Conservation (phyloP, 2,329 filamentous ascomycete species). For the Geosmithia morbida region DNA sequence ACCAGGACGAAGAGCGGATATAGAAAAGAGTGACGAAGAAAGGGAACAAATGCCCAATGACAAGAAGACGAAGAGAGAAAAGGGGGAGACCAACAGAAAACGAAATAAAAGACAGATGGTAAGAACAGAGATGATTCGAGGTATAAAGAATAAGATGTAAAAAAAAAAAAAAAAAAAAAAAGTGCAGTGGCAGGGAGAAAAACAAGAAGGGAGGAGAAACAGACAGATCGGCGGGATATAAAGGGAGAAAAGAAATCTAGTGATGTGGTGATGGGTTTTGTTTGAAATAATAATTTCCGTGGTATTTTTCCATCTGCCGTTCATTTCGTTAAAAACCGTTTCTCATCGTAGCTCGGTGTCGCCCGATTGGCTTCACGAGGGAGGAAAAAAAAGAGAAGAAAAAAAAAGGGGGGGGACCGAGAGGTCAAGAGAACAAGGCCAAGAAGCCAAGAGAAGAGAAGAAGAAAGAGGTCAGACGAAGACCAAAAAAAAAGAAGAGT, state of each 20-base stretch:
- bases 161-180: neutral
- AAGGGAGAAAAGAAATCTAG: neutral
- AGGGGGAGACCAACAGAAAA: neutral
- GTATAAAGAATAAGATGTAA: neutral
- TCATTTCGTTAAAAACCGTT: neutral
- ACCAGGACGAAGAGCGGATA: neutral
- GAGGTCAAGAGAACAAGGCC: too few relatives aligned
- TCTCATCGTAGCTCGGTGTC: neutral
- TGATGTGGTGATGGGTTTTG: neutral
- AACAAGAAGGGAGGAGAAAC: neutral
- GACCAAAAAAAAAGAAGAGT: too few relatives aligned
- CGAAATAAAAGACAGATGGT: neutral
- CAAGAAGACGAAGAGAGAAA: neutral
- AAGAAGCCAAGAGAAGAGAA: too few relatives aligned
- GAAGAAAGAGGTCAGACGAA: too few relatives aligned
- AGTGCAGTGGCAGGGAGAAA: neutral
- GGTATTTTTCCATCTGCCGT: neutral
- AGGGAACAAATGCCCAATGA: neutral
- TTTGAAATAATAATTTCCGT: too few relatives aligned
- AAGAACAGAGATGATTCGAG: too few relatives aligned
- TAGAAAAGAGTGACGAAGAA: neutral
- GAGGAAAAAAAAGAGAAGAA: too few relatives aligned
- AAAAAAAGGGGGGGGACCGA: too few relatives aligned
- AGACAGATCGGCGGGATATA: slow-evolving; percentile 1
- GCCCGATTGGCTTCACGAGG: too few relatives aligned